Conservation (phyloP, 2,329 filamentous ascomycete genomes). For the Trichoderma sp. region DNA sequence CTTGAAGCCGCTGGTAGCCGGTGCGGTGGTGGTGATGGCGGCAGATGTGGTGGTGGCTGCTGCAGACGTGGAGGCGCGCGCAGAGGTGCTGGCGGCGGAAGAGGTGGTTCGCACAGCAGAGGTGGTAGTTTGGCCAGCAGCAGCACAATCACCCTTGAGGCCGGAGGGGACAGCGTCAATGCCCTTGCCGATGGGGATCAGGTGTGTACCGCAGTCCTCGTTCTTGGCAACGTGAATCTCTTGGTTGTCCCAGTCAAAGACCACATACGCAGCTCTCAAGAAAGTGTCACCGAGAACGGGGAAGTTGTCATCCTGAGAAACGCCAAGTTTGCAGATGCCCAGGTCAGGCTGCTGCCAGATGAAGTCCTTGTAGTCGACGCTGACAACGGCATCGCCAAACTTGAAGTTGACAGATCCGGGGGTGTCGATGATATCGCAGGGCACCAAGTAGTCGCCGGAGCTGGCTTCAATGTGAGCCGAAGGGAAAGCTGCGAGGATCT, state of each 20-base stretch:
- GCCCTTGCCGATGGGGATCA: conserved; percentile 46
- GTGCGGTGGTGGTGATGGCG: not conserved
- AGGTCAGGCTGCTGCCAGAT: conserved; percentile 45
- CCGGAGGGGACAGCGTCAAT: conserved; percentile 42
- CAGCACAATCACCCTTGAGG: conserved; percentile 38
- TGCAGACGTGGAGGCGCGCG: conserved; percentile 29
- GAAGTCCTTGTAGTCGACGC: conserved; percentile 52
- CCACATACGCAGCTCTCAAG: conserved; percentile 50
- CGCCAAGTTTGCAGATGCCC: conserved; percentile 49
- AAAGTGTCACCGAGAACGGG: conserved; percentile 51
- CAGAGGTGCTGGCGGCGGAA: conserved; percentile 23
- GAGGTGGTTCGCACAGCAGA: conserved; percentile 29
- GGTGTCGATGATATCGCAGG: conserved; percentile 44
- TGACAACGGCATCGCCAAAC: conserved; percentile 51
- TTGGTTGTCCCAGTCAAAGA: conserved; percentile 49
- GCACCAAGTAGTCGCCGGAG: conserved; percentile 53
- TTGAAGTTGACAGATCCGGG: conserved; percentile 52
- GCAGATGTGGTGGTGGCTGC: not conserved
- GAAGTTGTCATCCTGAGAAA: conserved; percentile 47
- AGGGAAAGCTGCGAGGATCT: conserved; percentile 49
- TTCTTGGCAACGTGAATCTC: conserved; percentile 45
- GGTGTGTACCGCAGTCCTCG: conserved; percentile 45
- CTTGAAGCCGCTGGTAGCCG: conserved; percentile 1
- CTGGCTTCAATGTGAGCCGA: conserved; percentile 49
- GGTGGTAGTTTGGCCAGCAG: conserved; percentile 30